Evolutionary conservation across 495 filamentous ascomycete genomes (phyloP), one percentile per base, ranked within the genome.

Genomic region (Neurospora africana): DNA sequence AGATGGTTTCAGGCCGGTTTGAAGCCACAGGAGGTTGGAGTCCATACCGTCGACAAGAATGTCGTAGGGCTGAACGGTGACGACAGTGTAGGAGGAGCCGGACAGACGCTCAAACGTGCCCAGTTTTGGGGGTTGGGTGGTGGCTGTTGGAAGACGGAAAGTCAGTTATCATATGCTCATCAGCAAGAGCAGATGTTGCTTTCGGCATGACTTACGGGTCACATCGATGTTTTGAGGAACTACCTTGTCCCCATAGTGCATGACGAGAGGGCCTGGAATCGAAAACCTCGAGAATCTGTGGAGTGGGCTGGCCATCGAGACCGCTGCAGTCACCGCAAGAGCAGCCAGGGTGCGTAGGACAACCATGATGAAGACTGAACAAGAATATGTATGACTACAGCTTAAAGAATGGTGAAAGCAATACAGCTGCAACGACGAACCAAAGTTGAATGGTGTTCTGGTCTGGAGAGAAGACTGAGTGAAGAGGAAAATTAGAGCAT

Each of bases 11-110:
- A 84, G 78, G 27, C 78, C 81, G 7, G 77, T 82, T 73, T 84
- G 83, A 72, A 84, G 68, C 82, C 83, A 85, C 77, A 83, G 79
- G 38, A 84, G 77, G 21, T 83, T 70, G 17, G 82, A 84, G 74
- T 85, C 82, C 15, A 83, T 76, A 71, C 83, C 81, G 69, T 84
- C 77, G 82, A 83, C 83, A 70, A 84, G 33, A 2, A 80, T 73
- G 30, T 77, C 77, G 67, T 77, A 80, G 23, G 79, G 78, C 13
- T 76, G 74, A 36, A 78, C 77, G 15, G 73, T 73, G 23, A 83
- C 70, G 27, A 75, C 76, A 15, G 53, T 65, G 73, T 79, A 81
- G 23, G 77, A 75, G 17, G 80, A 79, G 37, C 81, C 82, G 65
- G 78, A 72, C 37, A 78, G 73, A 17, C 69, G 73, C 68, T 53